A percentile compares a stretch with the other conserved stretches of the same genome.
phyloP scores from a whole-genome alignment of 306 rosid species.

The Begonia masoniana region DNA sequence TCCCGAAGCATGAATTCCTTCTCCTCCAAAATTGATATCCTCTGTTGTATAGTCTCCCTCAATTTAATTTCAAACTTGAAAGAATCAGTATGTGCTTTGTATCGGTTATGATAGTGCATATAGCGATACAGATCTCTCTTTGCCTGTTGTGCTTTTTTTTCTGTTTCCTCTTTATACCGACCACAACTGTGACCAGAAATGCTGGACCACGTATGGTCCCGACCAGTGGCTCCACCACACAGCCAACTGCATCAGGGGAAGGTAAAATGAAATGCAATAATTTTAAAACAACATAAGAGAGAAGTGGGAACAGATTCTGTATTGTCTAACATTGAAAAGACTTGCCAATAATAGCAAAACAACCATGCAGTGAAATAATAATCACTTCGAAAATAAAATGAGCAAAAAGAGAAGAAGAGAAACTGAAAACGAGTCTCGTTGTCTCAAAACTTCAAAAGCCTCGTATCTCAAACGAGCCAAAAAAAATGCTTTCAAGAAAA shows the following conservation, averaged over 20 bases:
- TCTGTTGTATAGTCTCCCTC: slow-evolving; percentile 50
- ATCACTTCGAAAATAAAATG: no score
- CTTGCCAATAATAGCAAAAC: no score
- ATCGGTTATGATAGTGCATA: slow-evolving; percentile 86
- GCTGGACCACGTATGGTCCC: slow-evolving; percentile 76
- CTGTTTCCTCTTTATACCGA: slow-evolving; percentile 56
- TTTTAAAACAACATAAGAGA: no score
- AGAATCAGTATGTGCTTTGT: slow-evolving; percentile 96
- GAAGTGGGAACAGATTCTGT: no score
- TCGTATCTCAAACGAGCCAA: no score
- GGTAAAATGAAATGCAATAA: not conserved
- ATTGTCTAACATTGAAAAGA: no score
- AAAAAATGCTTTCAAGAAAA: no score
- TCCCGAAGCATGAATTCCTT: slow-evolving; percentile 50
- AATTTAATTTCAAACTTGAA: slow-evolving; percentile 76
- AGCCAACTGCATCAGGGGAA: slow-evolving; percentile 70
- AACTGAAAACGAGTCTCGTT: no score
- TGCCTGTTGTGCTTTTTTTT: slow-evolving; percentile 67
- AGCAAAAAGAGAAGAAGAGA: no score
- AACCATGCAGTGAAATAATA: no score
- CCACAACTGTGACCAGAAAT: slow-evolving; percentile 96
- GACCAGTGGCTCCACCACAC: slow-evolving; percentile 93
- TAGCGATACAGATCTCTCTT: slow-evolving; percentile 73
- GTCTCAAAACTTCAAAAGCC: no score
- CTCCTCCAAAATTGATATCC: slow-evolving; percentile 53